Evolutionary conservation across 2,329 filamentous ascomycete genomes (phyloP), one percentile per base, ranked within the genome.

Genomic region (Aspergillus awamori): DNA sequence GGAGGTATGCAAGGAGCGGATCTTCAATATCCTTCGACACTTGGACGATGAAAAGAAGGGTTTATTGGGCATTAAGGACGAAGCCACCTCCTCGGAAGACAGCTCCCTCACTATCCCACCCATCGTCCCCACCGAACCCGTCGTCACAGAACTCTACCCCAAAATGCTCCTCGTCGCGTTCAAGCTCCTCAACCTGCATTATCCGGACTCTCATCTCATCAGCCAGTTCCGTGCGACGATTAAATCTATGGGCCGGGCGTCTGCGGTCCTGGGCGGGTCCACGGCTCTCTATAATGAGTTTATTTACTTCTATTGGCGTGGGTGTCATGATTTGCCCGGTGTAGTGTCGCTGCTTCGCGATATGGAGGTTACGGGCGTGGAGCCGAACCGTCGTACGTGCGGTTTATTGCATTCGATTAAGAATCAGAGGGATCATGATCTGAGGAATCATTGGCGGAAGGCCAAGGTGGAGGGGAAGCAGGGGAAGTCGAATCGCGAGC

Each of bases 241-340:
- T 62, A 76, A 76, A 57, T 67, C 72, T 2, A 73, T 78, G 5
- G 80, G 80, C 8, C 73, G 76, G 3, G 69, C 73, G 13, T 78
- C 77, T n/a, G 72, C 77, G 22, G 68, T 81, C n/a, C 72, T 81
- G 4, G 80, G 77, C 11, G 73, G 75, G 13, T 78, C 76, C 7
- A 72, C 73, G 1, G 70, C 70, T 1, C 73, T 82, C 22, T 81
- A 78, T 67, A 80, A 81, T 62, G 78, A 80, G 45, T 66, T 81
- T 61, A 73, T 82, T 30, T 70, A 72, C 41, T 76, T 79, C 60
- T 71, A 76, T 60, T 82, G 80, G 80, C 67, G 70, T 41, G 74
- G 75, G 5, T 77, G 76, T 54, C 74, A 74, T 6, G 76, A 81
- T 48, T 66, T 82, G 2, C 71, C 74, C 5, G 74, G 70, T 15